Evolutionary conservation across 495 filamentous ascomycete species (phyloP).

Genomic region (Baudoinia panamericana): DNA sequence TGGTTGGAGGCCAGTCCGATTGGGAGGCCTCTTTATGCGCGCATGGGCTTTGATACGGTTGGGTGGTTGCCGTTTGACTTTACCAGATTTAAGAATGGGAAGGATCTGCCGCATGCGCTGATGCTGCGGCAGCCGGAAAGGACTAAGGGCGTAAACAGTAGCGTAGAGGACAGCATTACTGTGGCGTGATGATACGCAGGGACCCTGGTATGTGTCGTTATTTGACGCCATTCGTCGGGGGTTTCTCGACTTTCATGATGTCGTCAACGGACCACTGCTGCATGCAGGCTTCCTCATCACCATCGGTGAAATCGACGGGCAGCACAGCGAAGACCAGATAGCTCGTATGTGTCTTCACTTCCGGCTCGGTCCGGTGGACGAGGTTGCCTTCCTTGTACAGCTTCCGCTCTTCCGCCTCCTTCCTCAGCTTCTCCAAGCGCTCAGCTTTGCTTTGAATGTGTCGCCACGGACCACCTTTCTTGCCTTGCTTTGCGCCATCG

Average conservation of each 20-base stretch:
- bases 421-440: slow-evolving; percentile 23
- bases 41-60: slow-evolving; percentile 15
- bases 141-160: no score
- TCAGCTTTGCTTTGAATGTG: slow-evolving; percentile 16
- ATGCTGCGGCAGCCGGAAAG: slow-evolving; percentile 13
- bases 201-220: no score
- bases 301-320: slow-evolving; percentile 69
- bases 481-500: slow-evolving; percentile 9
- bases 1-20: slow-evolving; percentile 20
- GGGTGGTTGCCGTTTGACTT: slow-evolving; percentile 11
- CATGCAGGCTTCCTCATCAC: slow-evolving; percentile 59
- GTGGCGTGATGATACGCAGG: no score
- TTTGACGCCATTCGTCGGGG: no score
- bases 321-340: slow-evolving; percentile 90
- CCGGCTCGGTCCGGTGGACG: slow-evolving; percentile 65
- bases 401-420: slow-evolving; percentile 26
- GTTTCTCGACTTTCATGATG: slow-evolving; percentile 1
- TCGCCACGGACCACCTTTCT: slow-evolving; percentile 15
- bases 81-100: slow-evolving; percentile 6
- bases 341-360: slow-evolving; percentile 87
- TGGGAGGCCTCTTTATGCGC: slow-evolving; percentile 16
- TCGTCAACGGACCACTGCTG: slow-evolving; percentile 43
- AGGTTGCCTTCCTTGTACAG: slow-evolving; percentile 54
- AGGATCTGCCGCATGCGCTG: slow-evolving; percentile 12
- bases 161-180: no score